Evolutionary conservation across 2,329 filamentous ascomycete species (phyloP).

Genomic region (Aspergillaceae sp.): DNA sequence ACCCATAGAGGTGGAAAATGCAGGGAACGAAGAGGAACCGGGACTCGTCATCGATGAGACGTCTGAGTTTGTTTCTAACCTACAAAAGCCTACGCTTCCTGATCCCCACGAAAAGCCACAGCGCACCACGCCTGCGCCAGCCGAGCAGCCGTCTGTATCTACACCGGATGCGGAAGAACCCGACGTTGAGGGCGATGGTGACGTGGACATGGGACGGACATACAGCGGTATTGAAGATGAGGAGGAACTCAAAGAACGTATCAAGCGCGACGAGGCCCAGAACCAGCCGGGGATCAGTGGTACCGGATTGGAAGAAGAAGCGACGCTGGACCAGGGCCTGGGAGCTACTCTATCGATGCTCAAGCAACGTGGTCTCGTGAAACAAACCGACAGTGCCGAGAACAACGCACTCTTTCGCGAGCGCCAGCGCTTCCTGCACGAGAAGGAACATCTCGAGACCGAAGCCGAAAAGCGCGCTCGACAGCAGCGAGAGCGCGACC

Average conservation of each 20-base stretch:
- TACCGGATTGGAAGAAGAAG: constrained; percentile 77
- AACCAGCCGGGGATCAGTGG: constrained; percentile 44
- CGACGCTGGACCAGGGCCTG: constrained; percentile 66
- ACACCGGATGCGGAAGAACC: constrained; percentile 10
- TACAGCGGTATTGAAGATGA: constrained; percentile 45
- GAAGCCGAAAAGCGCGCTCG: constrained; percentile 74
- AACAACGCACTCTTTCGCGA: constrained; percentile 60
- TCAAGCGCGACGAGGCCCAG: constrained; percentile 40
- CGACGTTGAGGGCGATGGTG: constrained; percentile 37
- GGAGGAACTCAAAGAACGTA: constrained; percentile 41
- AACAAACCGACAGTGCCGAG: constrained; percentile 53
- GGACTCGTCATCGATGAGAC: constrained; percentile 94
- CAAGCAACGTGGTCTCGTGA: constrained; percentile 73
- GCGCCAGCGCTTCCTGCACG: constrained; percentile 68
- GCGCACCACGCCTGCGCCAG: constrained; percentile 28
- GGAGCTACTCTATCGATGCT: constrained; percentile 76
- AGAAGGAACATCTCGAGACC: constrained; percentile 67
- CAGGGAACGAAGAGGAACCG: constrained; percentile 44
- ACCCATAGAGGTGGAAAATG: constrained; percentile 52
- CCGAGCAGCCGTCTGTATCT: constrained; percentile 18
- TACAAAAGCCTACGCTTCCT: constrained; percentile 58
- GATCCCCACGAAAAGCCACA: constrained; percentile 40
- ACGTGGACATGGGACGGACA: constrained; percentile 46
- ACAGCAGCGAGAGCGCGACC: constrained; percentile 78
- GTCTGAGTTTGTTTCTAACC: constrained; percentile 81